Evolutionary conservation across 352 stramenopile genomes (phyloP).

Genomic region (Globisporangium acanthophoron): DNA sequence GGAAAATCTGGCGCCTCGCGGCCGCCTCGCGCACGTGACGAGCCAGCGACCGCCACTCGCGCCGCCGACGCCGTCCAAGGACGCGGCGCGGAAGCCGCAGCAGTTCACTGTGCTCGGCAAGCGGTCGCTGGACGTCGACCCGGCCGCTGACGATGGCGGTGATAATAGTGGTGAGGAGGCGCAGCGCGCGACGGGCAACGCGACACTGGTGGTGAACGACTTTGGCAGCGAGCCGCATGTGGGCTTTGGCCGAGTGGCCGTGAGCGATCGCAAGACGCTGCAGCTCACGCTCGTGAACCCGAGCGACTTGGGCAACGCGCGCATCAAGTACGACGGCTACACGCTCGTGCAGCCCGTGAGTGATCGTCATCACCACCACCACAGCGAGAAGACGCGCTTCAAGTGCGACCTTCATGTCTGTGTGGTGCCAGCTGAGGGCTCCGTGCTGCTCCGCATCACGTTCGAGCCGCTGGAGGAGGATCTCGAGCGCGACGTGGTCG

Average conservation of each 20-base stretch:
- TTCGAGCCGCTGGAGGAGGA: slow-evolving; percentile 49
- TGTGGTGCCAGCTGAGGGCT: slow-evolving; percentile 51
- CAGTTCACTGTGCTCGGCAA: slow-evolving; percentile 17
- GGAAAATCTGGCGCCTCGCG: slow-evolving; percentile 18
- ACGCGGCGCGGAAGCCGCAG: background rate
- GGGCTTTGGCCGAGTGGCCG: slow-evolving; percentile 43
- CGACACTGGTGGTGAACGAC: slow-evolving; percentile 46
- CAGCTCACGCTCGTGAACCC: slow-evolving; percentile 53
- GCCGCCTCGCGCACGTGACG: slow-evolving; percentile 12
- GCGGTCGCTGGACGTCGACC: slow-evolving; percentile 3
- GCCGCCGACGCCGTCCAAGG: slow-evolving; percentile 8
- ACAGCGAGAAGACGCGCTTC: slow-evolving; percentile 32
- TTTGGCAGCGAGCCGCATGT: slow-evolving; percentile 29
- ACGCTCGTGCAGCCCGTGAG: slow-evolving; percentile 18
- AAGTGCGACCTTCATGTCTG: slow-evolving; percentile 72
- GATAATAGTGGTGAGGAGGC: background rate
- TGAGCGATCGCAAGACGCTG: slow-evolving; percentile 41
- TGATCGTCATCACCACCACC: slow-evolving; percentile 4
- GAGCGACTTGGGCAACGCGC: slow-evolving; percentile 46
- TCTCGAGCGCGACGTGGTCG: slow-evolving; percentile 30
- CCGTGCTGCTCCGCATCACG: slow-evolving; percentile 49
- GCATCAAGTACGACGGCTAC: slow-evolving; percentile 71
- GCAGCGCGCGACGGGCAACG: background rate
- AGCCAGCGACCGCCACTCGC: slow-evolving; percentile 6
- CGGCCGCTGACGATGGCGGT: background rate